Conservation (phyloP, 176 grass and related monocot genomes). For the Oryza punctata region DNA sequence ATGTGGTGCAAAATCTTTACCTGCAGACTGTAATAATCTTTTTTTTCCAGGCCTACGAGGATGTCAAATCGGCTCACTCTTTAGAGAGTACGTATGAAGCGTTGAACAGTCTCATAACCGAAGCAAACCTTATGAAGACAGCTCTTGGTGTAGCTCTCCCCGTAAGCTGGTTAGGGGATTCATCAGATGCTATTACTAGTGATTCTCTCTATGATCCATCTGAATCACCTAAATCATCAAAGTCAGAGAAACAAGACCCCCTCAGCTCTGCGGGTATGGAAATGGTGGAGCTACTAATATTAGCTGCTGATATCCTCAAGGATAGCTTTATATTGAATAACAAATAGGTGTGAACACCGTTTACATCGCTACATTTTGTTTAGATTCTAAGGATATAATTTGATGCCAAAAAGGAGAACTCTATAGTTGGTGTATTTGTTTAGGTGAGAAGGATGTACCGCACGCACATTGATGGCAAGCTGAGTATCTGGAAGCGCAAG, state of each 20-base stretch:
- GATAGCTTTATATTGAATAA: constrained; percentile 51
- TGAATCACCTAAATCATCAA: constrained; percentile 46
- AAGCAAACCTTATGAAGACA: constrained; percentile 82
- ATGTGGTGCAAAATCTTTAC: neutral
- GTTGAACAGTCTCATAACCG: constrained; percentile 65
- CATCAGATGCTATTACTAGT: constrained; percentile 55
- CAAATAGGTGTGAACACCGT: neutral
- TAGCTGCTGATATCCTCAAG: constrained; percentile 62
- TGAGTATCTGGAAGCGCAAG: constrained; percentile 94
- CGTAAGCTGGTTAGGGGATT: constrained; percentile 83
- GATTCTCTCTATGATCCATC: constrained; percentile 53
- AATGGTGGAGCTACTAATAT: constrained; percentile 89
- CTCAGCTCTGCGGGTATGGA: constrained; percentile 62
- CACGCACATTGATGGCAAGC: constrained; percentile 86
- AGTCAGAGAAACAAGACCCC: constrained; percentile 53
- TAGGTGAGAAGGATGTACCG: constrained; percentile 30
- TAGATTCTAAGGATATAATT: constrained; percentile 9
- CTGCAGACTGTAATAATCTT: neutral
- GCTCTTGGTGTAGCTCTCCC: constrained; percentile 62
- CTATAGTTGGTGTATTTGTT: constrained; percentile 15
- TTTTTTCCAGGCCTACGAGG: constrained; percentile 58
- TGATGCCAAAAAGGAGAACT: neutral
- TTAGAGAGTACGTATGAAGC: constrained; percentile 61
- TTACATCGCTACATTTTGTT: neutral
- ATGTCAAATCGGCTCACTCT: constrained; percentile 55